phyloP scores from a whole-genome alignment of 768 basidiomycete species.

The Amanita pallidorosea region DNA sequence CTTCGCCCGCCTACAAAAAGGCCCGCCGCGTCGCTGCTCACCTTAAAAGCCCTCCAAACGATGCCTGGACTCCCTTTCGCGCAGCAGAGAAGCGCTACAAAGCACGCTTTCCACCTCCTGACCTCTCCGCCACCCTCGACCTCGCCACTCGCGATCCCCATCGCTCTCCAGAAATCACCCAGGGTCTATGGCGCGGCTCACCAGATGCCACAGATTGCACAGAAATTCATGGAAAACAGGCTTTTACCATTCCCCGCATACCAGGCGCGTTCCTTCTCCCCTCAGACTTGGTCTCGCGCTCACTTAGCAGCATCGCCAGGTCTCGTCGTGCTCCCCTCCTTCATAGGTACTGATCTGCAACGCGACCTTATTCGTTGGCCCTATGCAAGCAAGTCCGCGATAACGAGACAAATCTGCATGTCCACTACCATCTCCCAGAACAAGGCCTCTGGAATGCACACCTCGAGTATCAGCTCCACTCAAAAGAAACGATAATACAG shows the following conservation, averaged over 20 bases:
- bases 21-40: constrained; percentile 45
- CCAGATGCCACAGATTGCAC: constrained; percentile 23
- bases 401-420: constrained; percentile 85
- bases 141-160: constrained; percentile 35
- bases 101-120: constrained; percentile 66
- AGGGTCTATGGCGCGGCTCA: constrained; percentile 38
- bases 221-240: constrained; percentile 20
- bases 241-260: constrained; percentile 38
- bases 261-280: constrained; percentile 35
- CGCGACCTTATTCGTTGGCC: constrained; percentile 58
- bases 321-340: constrained; percentile 74
- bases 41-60: constrained; percentile 38
- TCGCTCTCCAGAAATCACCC: constrained; percentile 29
- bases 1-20: constrained; percentile 45
- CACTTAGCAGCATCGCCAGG: constrained; percentile 31
- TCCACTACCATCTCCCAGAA: constrained; percentile 70
- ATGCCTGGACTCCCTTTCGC: constrained; percentile 68
- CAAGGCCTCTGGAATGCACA: constrained; percentile 71
- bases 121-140: constrained; percentile 62
- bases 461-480: constrained; percentile 23
- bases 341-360: constrained; percentile 54
- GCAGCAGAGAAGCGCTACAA: constrained; percentile 76
- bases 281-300: neutral
- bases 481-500: constrained; percentile 24
- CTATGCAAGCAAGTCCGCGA: constrained; percentile 62